Conservation (phyloP, 2,329 filamentous ascomycete genomes). For the Neofusicoccum umdonicola region DNA sequence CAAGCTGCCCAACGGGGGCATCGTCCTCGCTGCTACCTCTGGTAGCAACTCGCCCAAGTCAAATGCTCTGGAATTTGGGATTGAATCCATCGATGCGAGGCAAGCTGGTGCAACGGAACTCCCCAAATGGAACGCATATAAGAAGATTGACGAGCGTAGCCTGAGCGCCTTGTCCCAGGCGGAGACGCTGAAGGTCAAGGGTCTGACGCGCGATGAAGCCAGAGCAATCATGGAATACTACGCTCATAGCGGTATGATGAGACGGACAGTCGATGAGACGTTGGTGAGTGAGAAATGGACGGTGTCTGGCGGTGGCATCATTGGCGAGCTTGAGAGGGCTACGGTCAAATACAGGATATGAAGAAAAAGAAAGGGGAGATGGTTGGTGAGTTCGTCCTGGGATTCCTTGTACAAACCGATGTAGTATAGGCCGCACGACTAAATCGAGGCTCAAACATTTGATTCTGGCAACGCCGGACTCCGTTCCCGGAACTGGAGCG, state of each 20-base stretch:
- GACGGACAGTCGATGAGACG: slow-evolving; percentile 66
- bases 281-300: slow-evolving; percentile 81
- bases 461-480: background rate
- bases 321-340: slow-evolving; percentile 81
- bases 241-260: slow-evolving; percentile 77
- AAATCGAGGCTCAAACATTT: background rate
- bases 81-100: slow-evolving; percentile 52
- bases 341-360: slow-evolving; percentile 45
- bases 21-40: slow-evolving; percentile 72
- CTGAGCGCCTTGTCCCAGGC: slow-evolving; percentile 46
- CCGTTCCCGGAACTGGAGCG: background rate
- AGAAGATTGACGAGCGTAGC: slow-evolving; percentile 52
- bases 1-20: slow-evolving; percentile 69
- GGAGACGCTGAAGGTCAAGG: slow-evolving; percentile 57
- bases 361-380: slow-evolving; percentile 13
- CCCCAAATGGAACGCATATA: slow-evolving; percentile 52
- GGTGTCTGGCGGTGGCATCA: slow-evolving; percentile 73
- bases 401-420: background rate
- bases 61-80: slow-evolving; percentile 66
- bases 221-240: slow-evolving; percentile 88
- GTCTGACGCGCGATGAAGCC: slow-evolving; percentile 72
- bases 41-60: slow-evolving; percentile 66
- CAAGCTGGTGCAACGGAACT: slow-evolving; percentile 28
- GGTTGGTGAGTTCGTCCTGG: background rate
- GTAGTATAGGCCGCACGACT: background rate